Evolutionary conservation across 805 yeast genomes (phyloP).

Genomic region (Kluyveromyces wickerhamii): DNA sequence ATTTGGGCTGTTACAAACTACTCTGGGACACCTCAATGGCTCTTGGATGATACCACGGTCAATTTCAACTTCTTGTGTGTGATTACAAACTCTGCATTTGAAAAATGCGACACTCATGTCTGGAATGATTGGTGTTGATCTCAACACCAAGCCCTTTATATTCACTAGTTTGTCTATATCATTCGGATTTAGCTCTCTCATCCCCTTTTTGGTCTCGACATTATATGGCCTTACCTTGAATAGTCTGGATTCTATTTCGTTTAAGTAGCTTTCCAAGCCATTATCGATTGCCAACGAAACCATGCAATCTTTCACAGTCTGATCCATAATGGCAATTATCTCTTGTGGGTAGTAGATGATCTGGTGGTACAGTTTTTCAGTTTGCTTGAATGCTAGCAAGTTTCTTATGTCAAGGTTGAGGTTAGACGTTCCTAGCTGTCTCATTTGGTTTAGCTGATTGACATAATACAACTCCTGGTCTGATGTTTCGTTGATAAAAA

Average conservation of each 20-base stretch:
- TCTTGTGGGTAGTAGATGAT: conserved; percentile 92
- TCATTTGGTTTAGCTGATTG: conserved; percentile 64
- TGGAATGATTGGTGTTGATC: conserved; percentile 88
- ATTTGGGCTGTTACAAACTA: conserved; percentile 69
- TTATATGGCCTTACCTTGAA: conserved; percentile 89
- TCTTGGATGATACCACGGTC: conserved; percentile 93
- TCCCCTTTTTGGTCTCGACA: conserved; percentile 63
- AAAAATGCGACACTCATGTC: conserved; percentile 97
- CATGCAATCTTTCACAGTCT: conserved; percentile 83
- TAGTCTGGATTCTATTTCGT: conserved; percentile 68
- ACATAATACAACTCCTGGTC: conserved; percentile 74
- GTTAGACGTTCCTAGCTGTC: conserved; percentile 70
- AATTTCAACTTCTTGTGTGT: conserved; percentile 82
- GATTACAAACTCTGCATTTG: conserved; percentile 91
- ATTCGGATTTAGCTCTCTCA: conserved; percentile 88
- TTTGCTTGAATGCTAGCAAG: conserved; percentile 62
- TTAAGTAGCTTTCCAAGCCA: conserved; percentile 41
- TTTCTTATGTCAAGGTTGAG: conserved; percentile 80
- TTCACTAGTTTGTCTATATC: conserved; percentile 91
- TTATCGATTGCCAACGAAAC: conserved; percentile 59
- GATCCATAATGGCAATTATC: conserved; percentile 96
- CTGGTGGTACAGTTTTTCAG: conserved; percentile 77
- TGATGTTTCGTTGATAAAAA: conserved; percentile 35
- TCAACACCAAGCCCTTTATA: conserved; percentile 81
- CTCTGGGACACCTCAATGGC: conserved; percentile 89